Base-by-base conservation (phyloP, 805 yeast species). In the Jamesozyma spencerorum region DNA sequence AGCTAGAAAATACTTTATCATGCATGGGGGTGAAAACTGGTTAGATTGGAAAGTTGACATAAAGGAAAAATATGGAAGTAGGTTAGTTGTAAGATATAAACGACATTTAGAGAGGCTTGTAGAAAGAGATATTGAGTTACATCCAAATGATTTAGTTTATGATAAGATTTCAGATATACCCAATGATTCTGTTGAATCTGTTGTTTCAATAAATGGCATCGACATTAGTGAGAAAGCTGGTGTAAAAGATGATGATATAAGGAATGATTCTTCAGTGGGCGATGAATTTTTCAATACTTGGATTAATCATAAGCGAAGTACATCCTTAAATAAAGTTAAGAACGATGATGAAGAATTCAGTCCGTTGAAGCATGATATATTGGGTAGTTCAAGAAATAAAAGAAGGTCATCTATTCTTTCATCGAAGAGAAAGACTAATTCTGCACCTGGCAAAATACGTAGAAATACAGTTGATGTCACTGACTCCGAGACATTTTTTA, bases 251-350 rank as follows among this genome's bases (percentile, higher is more conserved):
- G 34, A 31, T 17, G 13, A 31, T 5, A 17, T 14, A 6, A 19
- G 15, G 6, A 28, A 13, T n/a, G 12, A 28, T 5, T 5, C 13
- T 5, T 11, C n/a, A 5, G 15, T 28, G 6, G 37, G 37, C 2
- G 38, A 35, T 35, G 38, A 35, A 8, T 35, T 35, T 14, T 35
- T 35, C 27, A 12, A 28, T 18, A 35, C 31, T 10, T 35, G 38
- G 38, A 27, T 18, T 5, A 18, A 18, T 12, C 14, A 10, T 10
- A 24, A 24, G 11, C 14, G 5, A 7, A 17, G 22, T 24, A 19
- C 26, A 18, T 18, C 26, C 20, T 3, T 12, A 10, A 8, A 11
- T n/a, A 32, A 18, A 26, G 20, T 18, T 6, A 17, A 31, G 5
- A 10, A 31, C 7, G 33, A 15, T 17, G 5, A 8, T 14, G 33